Evolutionary conservation across 768 basidiomycete species (phyloP).

Genomic region (Panaeolus papilionaceus): DNA sequence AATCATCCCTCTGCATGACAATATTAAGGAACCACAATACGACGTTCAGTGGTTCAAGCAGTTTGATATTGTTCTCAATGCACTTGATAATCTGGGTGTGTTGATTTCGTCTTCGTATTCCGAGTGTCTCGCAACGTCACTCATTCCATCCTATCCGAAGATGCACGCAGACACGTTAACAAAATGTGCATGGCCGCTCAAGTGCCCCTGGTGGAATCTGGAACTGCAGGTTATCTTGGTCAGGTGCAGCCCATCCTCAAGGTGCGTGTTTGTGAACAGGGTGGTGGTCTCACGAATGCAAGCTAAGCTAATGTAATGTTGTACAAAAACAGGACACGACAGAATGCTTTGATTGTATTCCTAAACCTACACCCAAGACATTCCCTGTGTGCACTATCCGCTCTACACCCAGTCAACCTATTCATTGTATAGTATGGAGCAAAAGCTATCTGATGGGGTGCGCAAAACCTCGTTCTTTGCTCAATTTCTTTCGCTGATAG

Average conservation of each 20-base stretch:
- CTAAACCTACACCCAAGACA: constrained; percentile 91
- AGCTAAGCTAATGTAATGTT: neutral
- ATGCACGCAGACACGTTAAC: constrained; percentile 95
- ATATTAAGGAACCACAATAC: constrained; percentile 93
- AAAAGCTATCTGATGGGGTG: constrained; percentile 96
- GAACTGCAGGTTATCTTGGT: constrained; percentile 95
- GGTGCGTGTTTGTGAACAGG: constrained; percentile 43
- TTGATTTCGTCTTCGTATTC: constrained; percentile 16
- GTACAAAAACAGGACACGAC: constrained; percentile 66
- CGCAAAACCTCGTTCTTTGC: constrained; percentile 32
- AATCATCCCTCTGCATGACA: constrained; percentile 90
- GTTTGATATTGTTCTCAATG: constrained; percentile 95
- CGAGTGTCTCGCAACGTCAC: neutral
- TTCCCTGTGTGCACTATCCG: constrained; percentile 99
- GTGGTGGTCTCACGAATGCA: neutral
- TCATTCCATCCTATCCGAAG: constrained; percentile 44
- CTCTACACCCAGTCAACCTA: constrained; percentile 95
- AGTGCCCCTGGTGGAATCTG: constrained; percentile 93
- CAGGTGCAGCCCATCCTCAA: constrained; percentile 95
- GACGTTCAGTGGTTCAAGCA: constrained; percentile 89
- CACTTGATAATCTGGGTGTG: constrained; percentile 93
- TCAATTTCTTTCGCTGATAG: constrained; percentile 12
- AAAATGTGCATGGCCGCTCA: constrained; percentile 95
- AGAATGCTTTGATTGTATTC: constrained; percentile 97
- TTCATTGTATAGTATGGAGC: constrained; percentile 99